These are phyloP conservation scores for Hypericum perforatum DNA, from an alignment of 345 rosid genomes.

Conservation along the genomic window DNA sequence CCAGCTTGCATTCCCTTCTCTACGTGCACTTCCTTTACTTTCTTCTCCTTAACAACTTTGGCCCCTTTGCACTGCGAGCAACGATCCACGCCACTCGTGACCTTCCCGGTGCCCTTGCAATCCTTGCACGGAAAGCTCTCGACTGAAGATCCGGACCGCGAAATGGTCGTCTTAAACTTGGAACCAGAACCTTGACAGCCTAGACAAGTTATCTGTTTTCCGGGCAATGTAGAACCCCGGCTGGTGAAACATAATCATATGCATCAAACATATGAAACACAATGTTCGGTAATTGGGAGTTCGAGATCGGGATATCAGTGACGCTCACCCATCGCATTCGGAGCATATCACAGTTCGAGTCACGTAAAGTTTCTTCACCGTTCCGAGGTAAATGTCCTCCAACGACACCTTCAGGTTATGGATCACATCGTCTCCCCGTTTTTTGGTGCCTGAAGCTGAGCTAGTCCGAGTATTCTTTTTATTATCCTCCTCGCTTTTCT, in stretches of 20 bases:
- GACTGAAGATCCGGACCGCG: constrained; percentile 53
- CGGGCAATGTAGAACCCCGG: constrained; percentile 44
- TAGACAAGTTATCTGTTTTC: constrained; percentile 32
- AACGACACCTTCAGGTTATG: constrained; percentile 42
- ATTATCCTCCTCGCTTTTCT: no score
- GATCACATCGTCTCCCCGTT: constrained; percentile 46
- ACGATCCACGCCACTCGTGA: constrained; percentile 43
- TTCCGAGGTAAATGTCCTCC: constrained; percentile 56
- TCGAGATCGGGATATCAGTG: background rate
- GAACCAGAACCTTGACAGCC: constrained; percentile 57
- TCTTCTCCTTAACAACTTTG: constrained; percentile 46
- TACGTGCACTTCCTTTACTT: constrained; percentile 40
- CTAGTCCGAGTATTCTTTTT: no score
- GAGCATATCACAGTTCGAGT: constrained; percentile 39
- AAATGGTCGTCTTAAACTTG: constrained; percentile 38
- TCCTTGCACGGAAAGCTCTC: constrained; percentile 47
- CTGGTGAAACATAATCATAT: constrained; percentile 18
- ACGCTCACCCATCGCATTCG: constrained; percentile 48
- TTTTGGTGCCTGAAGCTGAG: constrained; percentile 7
- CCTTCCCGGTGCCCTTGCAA: constrained; percentile 49
- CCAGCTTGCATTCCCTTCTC: constrained; percentile 56
- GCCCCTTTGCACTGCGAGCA: constrained; percentile 43
- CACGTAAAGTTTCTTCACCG: constrained; percentile 50
- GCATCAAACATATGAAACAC: background rate
- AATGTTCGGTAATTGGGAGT: background rate